A percentile compares a stretch with the other conserved stretches of the same genome.
These are phyloP conservation scores for Penicillium lagena DNA, from an alignment of 495 filamentous ascomycete genomes.

Conservation along the genomic window DNA sequence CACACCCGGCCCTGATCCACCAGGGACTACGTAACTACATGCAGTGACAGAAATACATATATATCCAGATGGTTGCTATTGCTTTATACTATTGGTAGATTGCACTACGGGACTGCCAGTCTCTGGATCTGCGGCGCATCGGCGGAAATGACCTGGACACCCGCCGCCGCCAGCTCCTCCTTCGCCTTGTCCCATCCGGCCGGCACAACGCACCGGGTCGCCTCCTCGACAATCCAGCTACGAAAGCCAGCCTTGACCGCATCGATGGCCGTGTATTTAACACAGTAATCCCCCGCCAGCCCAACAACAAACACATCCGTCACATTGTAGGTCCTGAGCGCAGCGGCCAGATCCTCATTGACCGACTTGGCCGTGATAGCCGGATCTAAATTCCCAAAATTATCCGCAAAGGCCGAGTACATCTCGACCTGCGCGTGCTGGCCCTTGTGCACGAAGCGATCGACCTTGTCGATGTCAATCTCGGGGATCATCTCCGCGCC, in stretches of 20 bases:
- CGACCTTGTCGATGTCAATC: constrained; percentile 52
- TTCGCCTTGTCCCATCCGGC: constrained; percentile 51
- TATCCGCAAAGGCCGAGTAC: constrained; percentile 83
- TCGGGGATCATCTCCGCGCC: constrained; percentile 75
- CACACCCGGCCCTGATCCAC: background rate
- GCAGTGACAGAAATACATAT: background rate
- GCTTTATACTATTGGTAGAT: background rate
- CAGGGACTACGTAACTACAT: constrained; percentile 7
- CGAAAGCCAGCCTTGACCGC: constrained; percentile 68
- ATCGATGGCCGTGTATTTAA: constrained; percentile 73
- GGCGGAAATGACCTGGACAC: constrained; percentile 45
- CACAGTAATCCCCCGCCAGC: constrained; percentile 85
- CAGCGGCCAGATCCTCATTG: constrained; percentile 51
- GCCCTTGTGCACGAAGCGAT: constrained; percentile 72
- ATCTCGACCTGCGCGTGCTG: constrained; percentile 69
- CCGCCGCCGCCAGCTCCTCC: constrained; percentile 46
- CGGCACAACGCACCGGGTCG: constrained; percentile 61
- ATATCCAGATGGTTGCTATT: background rate
- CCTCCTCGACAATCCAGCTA: constrained; percentile 74
- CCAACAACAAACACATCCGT: constrained; percentile 80
- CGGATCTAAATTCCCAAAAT: constrained; percentile 51
- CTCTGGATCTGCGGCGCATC: constrained; percentile 40
- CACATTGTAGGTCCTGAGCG: constrained; percentile 51
- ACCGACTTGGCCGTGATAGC: constrained; percentile 33
- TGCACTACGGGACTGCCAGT: constrained; percentile 18